A percentile compares a stretch with the other conserved stretches of the same genome.
Conservation (phyloP, 768 basidiomycete genomes). For the Boletus sensibilis region DNA sequence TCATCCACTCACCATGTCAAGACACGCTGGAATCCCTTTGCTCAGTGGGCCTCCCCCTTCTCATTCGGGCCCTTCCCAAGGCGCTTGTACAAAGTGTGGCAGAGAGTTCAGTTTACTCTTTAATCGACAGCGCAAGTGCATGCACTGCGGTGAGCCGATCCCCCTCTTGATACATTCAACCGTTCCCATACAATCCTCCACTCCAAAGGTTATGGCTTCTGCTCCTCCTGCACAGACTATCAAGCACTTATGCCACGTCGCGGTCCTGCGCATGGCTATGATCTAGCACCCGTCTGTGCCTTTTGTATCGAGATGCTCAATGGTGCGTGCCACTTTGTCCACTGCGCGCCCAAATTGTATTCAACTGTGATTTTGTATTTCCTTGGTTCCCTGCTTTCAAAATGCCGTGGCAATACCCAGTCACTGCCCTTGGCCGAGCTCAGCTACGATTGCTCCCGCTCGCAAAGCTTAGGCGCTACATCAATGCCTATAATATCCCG, state of each 20-base stretch:
- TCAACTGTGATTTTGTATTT: neutral
- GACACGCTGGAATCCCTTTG: conserved; percentile 56
- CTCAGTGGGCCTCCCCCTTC: conserved; percentile 64
- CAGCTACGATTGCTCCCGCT: conserved; percentile 57
- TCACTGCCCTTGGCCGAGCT: conserved; percentile 63
- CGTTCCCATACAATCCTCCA: neutral
- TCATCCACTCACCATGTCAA: conserved; percentile 17
- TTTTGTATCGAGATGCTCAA: conserved; percentile 71
- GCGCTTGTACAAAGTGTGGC: conserved; percentile 64
- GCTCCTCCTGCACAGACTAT: conserved; percentile 70
- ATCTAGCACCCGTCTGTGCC: conserved; percentile 63
- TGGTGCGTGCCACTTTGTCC: conserved; percentile 41
- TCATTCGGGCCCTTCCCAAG: conserved; percentile 26
- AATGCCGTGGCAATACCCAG: conserved; percentile 35
- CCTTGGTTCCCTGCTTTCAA: neutral
- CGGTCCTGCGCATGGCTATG: conserved; percentile 55
- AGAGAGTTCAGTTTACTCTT: conserved; percentile 73
- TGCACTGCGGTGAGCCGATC: conserved; percentile 65
- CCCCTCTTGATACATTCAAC: neutral
- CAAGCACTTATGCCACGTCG: conserved; percentile 74
- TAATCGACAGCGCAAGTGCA: conserved; percentile 60
- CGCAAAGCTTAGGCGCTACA: conserved; percentile 65
- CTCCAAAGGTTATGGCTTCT: conserved; percentile 63
- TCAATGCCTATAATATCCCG: conserved; percentile 66
- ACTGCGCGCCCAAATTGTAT: neutral